Evolutionary conservation across 2,329 filamentous ascomycete species (phyloP).

Genomic region (Aspergillus quadricinctus): DNA sequence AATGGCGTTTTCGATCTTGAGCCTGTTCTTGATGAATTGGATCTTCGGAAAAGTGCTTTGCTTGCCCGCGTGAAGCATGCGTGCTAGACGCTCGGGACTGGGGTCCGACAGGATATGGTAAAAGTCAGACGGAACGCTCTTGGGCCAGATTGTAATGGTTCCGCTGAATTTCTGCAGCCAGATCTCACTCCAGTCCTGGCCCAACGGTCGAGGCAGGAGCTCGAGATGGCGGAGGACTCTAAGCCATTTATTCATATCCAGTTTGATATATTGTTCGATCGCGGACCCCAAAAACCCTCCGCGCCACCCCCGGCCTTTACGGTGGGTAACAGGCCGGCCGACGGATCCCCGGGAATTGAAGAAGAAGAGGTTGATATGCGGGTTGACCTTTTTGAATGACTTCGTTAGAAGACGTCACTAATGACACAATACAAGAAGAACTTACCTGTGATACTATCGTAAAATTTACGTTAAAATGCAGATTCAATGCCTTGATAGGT

Average conservation of each 20-base stretch:
- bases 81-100: slow-evolving; percentile 65
- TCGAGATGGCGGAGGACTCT: slow-evolving; percentile 91
- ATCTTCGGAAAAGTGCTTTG: slow-evolving; percentile 87
- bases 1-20: slow-evolving; percentile 72
- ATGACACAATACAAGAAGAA: neutral
- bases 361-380: slow-evolving; percentile 98
- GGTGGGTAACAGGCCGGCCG: slow-evolving; percentile 88
- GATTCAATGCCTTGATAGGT: slow-evolving; percentile 85
- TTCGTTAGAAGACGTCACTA: slow-evolving; percentile 22
- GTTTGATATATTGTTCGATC: slow-evolving; percentile 89
- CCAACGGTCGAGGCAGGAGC: slow-evolving; percentile 79
- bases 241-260: slow-evolving; percentile 96
- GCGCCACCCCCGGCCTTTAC: slow-evolving; percentile 88
- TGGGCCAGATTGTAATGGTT: slow-evolving; percentile 95
- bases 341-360: slow-evolving; percentile 91
- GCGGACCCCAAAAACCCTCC: slow-evolving; percentile 92
- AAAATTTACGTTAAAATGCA: slow-evolving; percentile 98
- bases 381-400: slow-evolving; percentile 68
- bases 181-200: slow-evolving; percentile 94
- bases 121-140: slow-evolving; percentile 73
- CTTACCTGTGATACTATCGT: slow-evolving; percentile 68
- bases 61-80: slow-evolving; percentile 88
- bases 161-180: slow-evolving; percentile 95
- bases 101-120: slow-evolving; percentile 83
- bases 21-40: slow-evolving; percentile 81